Evolutionary conservation across 139 green algal genomes (phyloP).

Genomic region (Haematococcus lacustris): DNA sequence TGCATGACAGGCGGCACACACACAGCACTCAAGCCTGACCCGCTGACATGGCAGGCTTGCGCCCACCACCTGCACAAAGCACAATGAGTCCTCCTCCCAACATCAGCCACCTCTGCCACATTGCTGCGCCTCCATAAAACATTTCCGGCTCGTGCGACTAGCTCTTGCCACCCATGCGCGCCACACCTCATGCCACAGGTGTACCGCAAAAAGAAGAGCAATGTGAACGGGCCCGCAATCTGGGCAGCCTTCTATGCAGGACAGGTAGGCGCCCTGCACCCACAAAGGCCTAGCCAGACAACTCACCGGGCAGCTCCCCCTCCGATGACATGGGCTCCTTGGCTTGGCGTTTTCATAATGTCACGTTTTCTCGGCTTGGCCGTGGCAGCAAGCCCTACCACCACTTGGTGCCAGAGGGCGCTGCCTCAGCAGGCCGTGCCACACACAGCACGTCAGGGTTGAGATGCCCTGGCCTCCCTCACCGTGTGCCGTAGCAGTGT

Average conservation of each 20-base stretch:
- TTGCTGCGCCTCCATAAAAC: neutral
- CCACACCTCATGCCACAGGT: neutral
- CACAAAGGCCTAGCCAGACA: neutral
- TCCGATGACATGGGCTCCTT: neutral
- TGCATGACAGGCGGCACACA: neutral
- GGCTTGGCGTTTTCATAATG: neutral
- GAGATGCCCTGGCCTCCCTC: too few relatives aligned
- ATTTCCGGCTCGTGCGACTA: neutral
- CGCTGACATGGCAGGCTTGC: neutral
- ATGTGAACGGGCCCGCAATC: neutral
- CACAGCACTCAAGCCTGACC: neutral
- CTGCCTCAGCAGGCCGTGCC: too few relatives aligned
- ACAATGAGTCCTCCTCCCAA: too few relatives aligned
- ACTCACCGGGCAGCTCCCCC: neutral
- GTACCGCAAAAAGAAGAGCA: slow-evolving; percentile 5
- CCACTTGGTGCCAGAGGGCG: too few relatives aligned
- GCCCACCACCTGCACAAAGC: neutral
- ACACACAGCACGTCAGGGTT: too few relatives aligned
- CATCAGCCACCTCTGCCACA: too few relatives aligned
- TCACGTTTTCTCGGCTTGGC: neutral
- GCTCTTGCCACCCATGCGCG: neutral
- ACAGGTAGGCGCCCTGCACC: neutral
- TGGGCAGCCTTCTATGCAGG: slow-evolving; percentile 5
- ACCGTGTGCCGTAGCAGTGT: too few relatives aligned
- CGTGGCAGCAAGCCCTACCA: too few relatives aligned